Evolutionary conservation across 345 rosid genomes (phyloP).

Genomic region (Anacardium occidentale): DNA sequence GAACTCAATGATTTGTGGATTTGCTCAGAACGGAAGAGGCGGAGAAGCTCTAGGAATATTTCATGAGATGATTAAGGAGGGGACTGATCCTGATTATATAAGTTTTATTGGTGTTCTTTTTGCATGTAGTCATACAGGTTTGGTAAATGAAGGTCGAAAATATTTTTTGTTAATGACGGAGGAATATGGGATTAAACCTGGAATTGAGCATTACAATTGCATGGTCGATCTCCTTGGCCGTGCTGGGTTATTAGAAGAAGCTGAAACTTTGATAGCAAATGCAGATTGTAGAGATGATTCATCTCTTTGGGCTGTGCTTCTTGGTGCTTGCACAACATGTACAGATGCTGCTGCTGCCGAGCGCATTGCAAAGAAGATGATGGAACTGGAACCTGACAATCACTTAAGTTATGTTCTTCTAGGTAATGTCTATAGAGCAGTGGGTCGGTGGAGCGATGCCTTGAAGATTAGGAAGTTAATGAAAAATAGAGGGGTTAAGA

Average conservation of each 20-base stretch:
- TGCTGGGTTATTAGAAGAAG: slow-evolving; percentile 82
- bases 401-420: slow-evolving; percentile 83
- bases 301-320: slow-evolving; percentile 85
- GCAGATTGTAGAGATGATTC: slow-evolving; percentile 58
- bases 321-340: slow-evolving; percentile 72
- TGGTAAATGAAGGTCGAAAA: slow-evolving; percentile 60
- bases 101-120: slow-evolving; percentile 80
- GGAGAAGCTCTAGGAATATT: slow-evolving; percentile 62
- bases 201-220: slow-evolving; percentile 80
- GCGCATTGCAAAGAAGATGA: slow-evolving; percentile 72
- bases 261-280: slow-evolving; percentile 61
- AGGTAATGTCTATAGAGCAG: slow-evolving; percentile 62
- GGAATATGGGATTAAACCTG: slow-evolving; percentile 58
- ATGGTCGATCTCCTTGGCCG: slow-evolving; percentile 92
- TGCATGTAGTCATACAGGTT: slow-evolving; percentile 83
- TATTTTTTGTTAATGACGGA: slow-evolving; percentile 54
- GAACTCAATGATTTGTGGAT: slow-evolving; percentile 81
- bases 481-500: slow-evolving; percentile 58
- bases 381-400: slow-evolving; percentile 59
- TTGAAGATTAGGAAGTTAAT: slow-evolving; percentile 58
- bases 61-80: slow-evolving; percentile 50
- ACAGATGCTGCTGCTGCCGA: slow-evolving; percentile 55
- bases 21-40: slow-evolving; percentile 87
- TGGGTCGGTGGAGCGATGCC: slow-evolving; percentile 87
- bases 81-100: slow-evolving; percentile 68